Evolutionary conservation across 2,329 filamentous ascomycete species (phyloP).

Genomic region (Stylonectria norvegica): DNA sequence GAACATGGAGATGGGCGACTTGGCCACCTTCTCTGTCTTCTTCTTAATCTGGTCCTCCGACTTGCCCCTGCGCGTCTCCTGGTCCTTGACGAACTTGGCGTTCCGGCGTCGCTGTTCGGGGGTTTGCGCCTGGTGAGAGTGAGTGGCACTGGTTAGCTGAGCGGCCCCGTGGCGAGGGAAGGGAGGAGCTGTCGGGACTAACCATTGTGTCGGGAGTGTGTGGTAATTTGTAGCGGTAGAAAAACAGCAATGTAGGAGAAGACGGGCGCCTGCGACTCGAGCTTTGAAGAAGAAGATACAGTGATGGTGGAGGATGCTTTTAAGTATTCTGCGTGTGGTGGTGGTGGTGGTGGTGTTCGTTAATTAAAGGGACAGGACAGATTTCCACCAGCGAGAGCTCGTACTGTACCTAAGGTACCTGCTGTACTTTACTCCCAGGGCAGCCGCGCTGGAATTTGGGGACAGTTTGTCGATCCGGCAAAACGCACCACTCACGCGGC

Average conservation of each 20-base stretch:
- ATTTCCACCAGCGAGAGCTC: conserved; percentile 24
- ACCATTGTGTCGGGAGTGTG: conserved; percentile 6
- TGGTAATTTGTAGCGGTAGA: background rate
- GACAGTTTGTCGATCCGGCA: conserved; percentile 29
- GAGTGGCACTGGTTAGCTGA: background rate
- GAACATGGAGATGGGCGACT: conserved; percentile 61
- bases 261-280: background rate
- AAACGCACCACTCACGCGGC: conserved; percentile 11
- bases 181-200: background rate
- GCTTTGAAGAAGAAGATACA: too few relatives aligned
- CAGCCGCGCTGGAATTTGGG: conserved; percentile 18
- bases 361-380: too few relatives aligned
- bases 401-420: too few relatives aligned
- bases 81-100: conserved; percentile 70
- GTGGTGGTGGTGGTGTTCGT: too few relatives aligned
- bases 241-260: background rate
- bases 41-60: conserved; percentile 63
- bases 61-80: conserved; percentile 74
- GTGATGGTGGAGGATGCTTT: background rate
- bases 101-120: conserved; percentile 79
- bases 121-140: conserved; percentile 66
- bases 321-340: too few relatives aligned
- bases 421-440: too few relatives aligned
- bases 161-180: background rate
- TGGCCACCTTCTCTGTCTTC: conserved; percentile 46